phyloP scores from a whole-genome alignment of 2,329 filamentous ascomycete genomes.

The Aspergillus amoenus region DNA sequence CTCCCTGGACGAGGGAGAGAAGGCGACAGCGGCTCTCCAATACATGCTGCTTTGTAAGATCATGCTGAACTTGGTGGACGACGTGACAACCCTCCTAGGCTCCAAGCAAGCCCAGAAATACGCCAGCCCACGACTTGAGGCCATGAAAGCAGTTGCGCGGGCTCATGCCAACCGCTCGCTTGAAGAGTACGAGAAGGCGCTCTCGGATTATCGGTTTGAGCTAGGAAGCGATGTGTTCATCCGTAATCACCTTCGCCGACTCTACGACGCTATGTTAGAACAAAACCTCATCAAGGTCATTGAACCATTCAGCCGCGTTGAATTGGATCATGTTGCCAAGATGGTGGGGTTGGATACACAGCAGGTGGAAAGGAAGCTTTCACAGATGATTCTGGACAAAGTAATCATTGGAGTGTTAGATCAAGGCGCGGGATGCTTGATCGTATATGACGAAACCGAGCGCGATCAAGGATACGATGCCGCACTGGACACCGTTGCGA shows the following conservation, averaged over 20 bases:
- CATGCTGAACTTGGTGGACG: slow-evolving; percentile 96
- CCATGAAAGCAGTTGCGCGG: slow-evolving; percentile 97
- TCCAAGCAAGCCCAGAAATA: slow-evolving; percentile 98
- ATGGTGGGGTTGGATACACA: slow-evolving; percentile 95
- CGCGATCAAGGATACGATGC: slow-evolving; percentile 92
- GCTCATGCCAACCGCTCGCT: slow-evolving; percentile 93
- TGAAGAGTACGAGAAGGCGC: slow-evolving; percentile 93
- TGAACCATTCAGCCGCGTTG: slow-evolving; percentile 94
- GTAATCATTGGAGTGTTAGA: slow-evolving; percentile 97
- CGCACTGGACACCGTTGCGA: slow-evolving; percentile 91
- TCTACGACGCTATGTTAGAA: slow-evolving; percentile 98
- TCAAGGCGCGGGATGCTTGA: slow-evolving; percentile 94
- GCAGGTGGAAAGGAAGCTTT: slow-evolving; percentile 96
- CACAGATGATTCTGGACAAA: slow-evolving; percentile 99
- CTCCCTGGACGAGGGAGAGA: slow-evolving; percentile 79
- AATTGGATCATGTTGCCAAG: slow-evolving; percentile 94
- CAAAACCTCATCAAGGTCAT: slow-evolving; percentile 99
- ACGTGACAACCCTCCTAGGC: slow-evolving; percentile 90
- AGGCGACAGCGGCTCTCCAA: slow-evolving; percentile 95
- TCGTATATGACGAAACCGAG: slow-evolving; percentile 94
- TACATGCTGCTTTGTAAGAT: slow-evolving; percentile 99
- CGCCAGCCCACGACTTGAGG: slow-evolving; percentile 90
- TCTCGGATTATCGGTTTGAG: slow-evolving; percentile 88
- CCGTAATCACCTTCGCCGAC: slow-evolving; percentile 87
- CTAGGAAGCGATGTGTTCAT: slow-evolving; percentile 94